phyloP scores from a whole-genome alignment of 805 yeast species.

The Candida sithepensis region DNA sequence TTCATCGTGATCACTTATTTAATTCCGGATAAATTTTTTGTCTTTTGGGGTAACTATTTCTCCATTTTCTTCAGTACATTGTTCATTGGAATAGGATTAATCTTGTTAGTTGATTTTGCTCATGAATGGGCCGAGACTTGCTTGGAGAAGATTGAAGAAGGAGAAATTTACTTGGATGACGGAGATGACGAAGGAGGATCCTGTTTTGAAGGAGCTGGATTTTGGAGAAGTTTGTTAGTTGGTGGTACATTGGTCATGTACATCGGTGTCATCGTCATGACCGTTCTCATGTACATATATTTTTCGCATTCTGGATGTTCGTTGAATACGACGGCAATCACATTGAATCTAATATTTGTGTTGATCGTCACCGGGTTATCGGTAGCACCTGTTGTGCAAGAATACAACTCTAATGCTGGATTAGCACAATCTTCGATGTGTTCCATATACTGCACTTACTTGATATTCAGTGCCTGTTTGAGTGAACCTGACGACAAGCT shows the following conservation, averaged over 20 bases:
- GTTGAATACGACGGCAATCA: constrained; percentile 85
- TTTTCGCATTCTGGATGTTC: constrained; percentile 81
- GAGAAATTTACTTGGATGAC: constrained; percentile 50
- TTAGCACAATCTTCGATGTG: constrained; percentile 97
- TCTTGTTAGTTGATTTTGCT: constrained; percentile 91
- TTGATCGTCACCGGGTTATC: constrained; percentile 66
- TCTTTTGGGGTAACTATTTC: constrained; percentile 87
- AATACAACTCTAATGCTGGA: constrained; percentile 91
- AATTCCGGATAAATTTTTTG: constrained; percentile 83
- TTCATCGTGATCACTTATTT: constrained; percentile 63
- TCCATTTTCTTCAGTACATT: constrained; percentile 81
- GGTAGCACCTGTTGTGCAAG: constrained; percentile 81
- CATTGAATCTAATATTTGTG: constrained; percentile 67
- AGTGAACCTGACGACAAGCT: constrained; percentile 92
- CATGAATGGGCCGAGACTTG: constrained; percentile 99
- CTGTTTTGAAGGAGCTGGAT: constrained; percentile 37
- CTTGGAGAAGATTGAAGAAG: constrained; percentile 83
- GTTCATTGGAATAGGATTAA: constrained; percentile 85
- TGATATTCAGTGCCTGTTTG: constrained; percentile 88
- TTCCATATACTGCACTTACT: constrained; percentile 85
- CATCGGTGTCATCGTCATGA: constrained; percentile 64
- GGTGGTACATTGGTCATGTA: constrained; percentile 91
- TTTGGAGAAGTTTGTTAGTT: constrained; percentile 79
- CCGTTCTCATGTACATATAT: constrained; percentile 73
- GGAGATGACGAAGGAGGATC: constrained; percentile 40